These are phyloP conservation scores for Saccharomycopsis lassenensis DNA, from an alignment of 805 yeast species.

Conservation along the genomic window DNA sequence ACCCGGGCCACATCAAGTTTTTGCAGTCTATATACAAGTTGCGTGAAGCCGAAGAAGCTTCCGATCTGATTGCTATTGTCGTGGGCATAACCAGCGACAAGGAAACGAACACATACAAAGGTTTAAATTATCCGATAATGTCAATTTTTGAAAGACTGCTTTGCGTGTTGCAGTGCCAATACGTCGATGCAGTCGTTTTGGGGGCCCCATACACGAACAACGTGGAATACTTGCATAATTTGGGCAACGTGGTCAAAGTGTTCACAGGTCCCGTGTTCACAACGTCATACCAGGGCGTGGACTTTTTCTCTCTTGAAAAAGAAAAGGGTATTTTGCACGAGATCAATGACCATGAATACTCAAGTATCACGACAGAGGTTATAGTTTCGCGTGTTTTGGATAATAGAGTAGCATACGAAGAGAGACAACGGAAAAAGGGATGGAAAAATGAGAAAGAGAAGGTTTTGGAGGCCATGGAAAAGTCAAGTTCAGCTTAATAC, in stretches of 20 bases:
- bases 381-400: constrained; percentile 67
- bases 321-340: constrained; percentile 28
- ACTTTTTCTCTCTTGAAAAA: constrained; percentile 30
- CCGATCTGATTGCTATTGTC: constrained; percentile 35
- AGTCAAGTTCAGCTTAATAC: no score
- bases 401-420: constrained; percentile 63
- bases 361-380: constrained; percentile 53
- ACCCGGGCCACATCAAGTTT: constrained; percentile 83
- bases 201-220: constrained; percentile 54
- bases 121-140: constrained; percentile 74
- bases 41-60: constrained; percentile 27
- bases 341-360: constrained; percentile 46
- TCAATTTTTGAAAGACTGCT: constrained; percentile 74
- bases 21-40: constrained; percentile 38
- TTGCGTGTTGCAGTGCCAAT: constrained; percentile 79
- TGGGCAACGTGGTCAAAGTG: constrained; percentile 30
- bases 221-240: constrained; percentile 27
- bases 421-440: constrained; percentile 80
- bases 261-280: constrained; percentile 49
- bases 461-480: no score
- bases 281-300: constrained; percentile 25
- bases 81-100: constrained; percentile 60
- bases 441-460: no score
- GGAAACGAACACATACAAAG: constrained; percentile 44
- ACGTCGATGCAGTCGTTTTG: constrained; percentile 68